Evolutionary conservation across 2,329 filamentous ascomycete genomes (phyloP).

Genomic region (Cercospora nicotianae): DNA sequence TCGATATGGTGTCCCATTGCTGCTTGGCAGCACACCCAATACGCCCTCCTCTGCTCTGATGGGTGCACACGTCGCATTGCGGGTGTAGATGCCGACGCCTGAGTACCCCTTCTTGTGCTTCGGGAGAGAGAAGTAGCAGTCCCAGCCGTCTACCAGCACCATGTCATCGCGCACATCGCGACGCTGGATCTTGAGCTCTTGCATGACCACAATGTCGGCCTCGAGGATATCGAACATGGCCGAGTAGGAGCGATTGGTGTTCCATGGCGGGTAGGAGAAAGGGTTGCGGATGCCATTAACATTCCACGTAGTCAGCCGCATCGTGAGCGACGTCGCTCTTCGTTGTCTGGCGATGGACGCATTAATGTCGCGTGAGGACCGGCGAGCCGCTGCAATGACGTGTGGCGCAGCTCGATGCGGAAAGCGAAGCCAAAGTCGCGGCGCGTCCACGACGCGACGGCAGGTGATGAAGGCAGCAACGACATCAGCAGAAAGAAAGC

Average conservation of each 20-base stretch:
- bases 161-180: conserved; percentile 94
- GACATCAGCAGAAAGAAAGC: background rate
- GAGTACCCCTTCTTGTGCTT: conserved; percentile 96
- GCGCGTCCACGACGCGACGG: conserved; percentile 6
- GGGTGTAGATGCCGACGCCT: conserved; percentile 91
- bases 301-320: conserved; percentile 48
- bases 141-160: conserved; percentile 92
- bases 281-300: conserved; percentile 57
- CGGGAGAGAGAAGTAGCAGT: conserved; percentile 91
- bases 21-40: conserved; percentile 73
- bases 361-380: background rate
- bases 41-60: conserved; percentile 94
- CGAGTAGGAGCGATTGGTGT: conserved; percentile 47
- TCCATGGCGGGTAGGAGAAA: conserved; percentile 56
- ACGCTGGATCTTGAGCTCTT: conserved; percentile 93
- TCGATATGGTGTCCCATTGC: conserved; percentile 68
- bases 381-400: conserved; percentile 1
- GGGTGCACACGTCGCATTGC: conserved; percentile 80
- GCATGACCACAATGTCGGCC: conserved; percentile 90
- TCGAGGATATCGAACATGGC: conserved; percentile 93
- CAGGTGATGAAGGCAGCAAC: conserved; percentile 5
- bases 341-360: background rate
- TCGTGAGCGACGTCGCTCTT: conserved; percentile 27
- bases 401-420: background rate
- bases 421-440: background rate